Evolutionary conservation across 73 alveolate species (phyloP).

Genomic region (Paramecium sonneborni): DNA sequence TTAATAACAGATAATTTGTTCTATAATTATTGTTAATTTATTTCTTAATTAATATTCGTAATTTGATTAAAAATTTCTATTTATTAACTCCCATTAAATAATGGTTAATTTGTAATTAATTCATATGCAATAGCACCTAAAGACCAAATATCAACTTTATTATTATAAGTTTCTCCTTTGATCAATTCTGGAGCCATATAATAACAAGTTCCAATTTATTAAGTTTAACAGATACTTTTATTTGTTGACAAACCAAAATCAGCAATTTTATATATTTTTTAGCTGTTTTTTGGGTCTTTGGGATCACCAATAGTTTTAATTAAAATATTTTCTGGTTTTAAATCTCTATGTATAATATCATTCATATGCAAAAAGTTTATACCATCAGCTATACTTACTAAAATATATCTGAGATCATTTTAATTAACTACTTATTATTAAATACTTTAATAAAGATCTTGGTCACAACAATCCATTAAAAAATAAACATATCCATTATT

Average conservation of each 20-base stretch:
- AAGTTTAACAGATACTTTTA: neutral
- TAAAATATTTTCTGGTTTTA: conserved; percentile 58
- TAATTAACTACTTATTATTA: neutral
- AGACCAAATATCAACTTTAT: conserved; percentile 52
- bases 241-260: conserved; percentile 54
- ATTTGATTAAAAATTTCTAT: neutral
- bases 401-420: neutral
- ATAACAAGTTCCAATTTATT: conserved; percentile 16
- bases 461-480: conserved; percentile 55
- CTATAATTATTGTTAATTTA: no score
- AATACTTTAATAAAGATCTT: neutral
- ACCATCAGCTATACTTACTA: conserved; percentile 37
- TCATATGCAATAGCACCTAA: conserved; percentile 46
- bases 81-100: neutral
- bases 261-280: neutral
- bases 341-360: conserved; percentile 53
- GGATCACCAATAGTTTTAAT: neutral
- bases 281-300: neutral
- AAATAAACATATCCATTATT: neutral
- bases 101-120: neutral
- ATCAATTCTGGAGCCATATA: conserved; percentile 67
- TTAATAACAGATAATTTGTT: neutral
- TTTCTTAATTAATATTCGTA: no score
- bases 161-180: neutral
- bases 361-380: neutral